Conservation (phyloP, 768 basidiomycete genomes). For the Hydnomerulius pinastri region DNA sequence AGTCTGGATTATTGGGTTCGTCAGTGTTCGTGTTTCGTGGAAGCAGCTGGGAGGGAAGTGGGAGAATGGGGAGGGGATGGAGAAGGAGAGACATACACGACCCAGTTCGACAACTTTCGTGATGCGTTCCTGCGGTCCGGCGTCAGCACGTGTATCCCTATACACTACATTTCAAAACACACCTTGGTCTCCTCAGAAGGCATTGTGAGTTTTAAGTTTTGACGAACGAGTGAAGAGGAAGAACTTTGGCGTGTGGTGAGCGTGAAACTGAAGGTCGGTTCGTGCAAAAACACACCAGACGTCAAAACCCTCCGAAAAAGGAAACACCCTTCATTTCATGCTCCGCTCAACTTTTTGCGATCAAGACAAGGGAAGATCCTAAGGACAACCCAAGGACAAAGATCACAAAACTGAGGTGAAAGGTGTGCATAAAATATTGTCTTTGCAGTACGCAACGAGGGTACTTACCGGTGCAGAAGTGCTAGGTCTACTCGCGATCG, state of each 20-base stretch:
- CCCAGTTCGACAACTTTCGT: conserved; percentile 78
- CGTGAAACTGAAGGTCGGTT: too few relatives aligned
- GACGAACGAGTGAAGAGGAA: too few relatives aligned
- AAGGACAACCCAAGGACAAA: background rate
- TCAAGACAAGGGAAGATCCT: conserved; percentile 1
- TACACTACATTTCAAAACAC: conserved; percentile 6
- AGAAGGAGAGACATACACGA: conserved; percentile 57
- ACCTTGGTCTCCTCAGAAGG: conserved; percentile 93
- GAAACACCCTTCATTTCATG: conserved; percentile 23
- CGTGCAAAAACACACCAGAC: background rate
- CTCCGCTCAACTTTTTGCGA: conserved; percentile 28
- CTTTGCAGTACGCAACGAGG: too few relatives aligned
- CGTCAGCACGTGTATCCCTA: background rate
- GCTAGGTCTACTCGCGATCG: background rate
- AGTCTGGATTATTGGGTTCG: conserved; percentile 50
- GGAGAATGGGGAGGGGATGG: background rate
- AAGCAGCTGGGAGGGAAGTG: conserved; percentile 10
- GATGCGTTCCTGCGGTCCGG: conserved; percentile 67
- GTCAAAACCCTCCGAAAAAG: background rate
- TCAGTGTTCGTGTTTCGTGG: background rate
- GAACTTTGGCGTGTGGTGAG: too few relatives aligned
- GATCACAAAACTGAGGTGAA: background rate
- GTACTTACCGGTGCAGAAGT: too few relatives aligned
- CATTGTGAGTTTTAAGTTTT: conserved; percentile 45
- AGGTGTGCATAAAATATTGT: too few relatives aligned